phyloP scores from a whole-genome alignment of 352 stramenopile species.

The Globisporangium cylindrosporum region DNA sequence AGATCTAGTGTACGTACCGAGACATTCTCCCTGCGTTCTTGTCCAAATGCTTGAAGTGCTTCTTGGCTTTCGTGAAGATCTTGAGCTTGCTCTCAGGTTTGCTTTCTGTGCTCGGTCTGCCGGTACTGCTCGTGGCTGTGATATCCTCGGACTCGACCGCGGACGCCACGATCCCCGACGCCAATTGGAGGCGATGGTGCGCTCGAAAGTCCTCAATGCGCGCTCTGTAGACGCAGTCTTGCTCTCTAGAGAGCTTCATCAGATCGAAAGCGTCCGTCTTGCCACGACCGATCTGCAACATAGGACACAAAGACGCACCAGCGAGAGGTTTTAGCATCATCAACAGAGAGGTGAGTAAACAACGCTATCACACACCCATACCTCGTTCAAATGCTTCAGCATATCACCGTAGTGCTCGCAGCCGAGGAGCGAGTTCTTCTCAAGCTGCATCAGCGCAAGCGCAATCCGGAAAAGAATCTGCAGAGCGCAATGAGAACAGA shows the following conservation, averaged over 20 bases:
- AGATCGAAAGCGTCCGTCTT: constrained; percentile 43
- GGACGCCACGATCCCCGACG: constrained; percentile 75
- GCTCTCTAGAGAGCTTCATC: constrained; percentile 49
- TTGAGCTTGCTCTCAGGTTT: constrained; percentile 51
- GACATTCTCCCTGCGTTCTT: constrained; percentile 44
- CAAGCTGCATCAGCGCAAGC: constrained; percentile 67
- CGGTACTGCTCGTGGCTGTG: constrained; percentile 28
- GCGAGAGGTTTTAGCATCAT: background rate
- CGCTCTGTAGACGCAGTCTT: constrained; percentile 63
- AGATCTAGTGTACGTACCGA: constrained; percentile 26
- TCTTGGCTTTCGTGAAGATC: constrained; percentile 58
- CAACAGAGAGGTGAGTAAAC: background rate
- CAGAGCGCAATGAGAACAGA: background rate
- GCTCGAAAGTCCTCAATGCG: constrained; percentile 84
- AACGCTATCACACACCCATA: constrained; percentile 19
- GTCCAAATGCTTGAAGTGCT: constrained; percentile 60
- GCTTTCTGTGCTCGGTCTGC: constrained; percentile 33
- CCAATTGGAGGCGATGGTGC: constrained; percentile 77
- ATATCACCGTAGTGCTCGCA: constrained; percentile 78
- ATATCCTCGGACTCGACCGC: constrained; percentile 40
- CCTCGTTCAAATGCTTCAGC: constrained; percentile 77
- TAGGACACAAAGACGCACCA: background rate
- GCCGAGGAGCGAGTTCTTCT: constrained; percentile 51
- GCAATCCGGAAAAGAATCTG: constrained; percentile 79
- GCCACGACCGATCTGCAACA: constrained; percentile 53